These are phyloP conservation scores for Fusarium tupiense DNA, from an alignment of 2,329 filamentous ascomycete species.

Conservation along the genomic window DNA sequence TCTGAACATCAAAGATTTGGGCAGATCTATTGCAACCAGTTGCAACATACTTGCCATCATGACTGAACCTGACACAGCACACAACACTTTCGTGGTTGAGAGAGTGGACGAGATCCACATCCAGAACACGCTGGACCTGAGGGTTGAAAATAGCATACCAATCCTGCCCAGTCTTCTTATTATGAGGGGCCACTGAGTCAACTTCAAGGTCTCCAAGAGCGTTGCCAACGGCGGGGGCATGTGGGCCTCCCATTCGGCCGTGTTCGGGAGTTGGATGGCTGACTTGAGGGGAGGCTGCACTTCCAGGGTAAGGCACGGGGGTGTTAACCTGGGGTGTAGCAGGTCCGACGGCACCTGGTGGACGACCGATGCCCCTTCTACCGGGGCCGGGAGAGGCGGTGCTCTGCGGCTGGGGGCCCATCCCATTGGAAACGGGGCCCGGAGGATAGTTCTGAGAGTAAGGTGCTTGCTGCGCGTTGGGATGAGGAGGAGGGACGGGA, in stretches of 20 bases:
- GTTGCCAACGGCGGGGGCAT: slow-evolving; percentile 62
- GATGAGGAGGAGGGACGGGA: slow-evolving; percentile 66
- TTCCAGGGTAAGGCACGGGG: slow-evolving; percentile 85
- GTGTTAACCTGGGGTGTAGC: slow-evolving; percentile 94
- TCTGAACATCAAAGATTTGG: slow-evolving; percentile 96
- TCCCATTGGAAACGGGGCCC: slow-evolving; percentile 71
- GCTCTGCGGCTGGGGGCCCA: slow-evolving; percentile 83
- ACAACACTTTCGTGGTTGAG: slow-evolving; percentile 95
- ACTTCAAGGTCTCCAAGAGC: slow-evolving; percentile 87
- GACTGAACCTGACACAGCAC: slow-evolving; percentile 96
- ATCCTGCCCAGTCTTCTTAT: slow-evolving; percentile 89
- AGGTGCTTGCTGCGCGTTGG: slow-evolving; percentile 73
- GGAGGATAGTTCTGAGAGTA: slow-evolving; percentile 77
- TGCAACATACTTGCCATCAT: slow-evolving; percentile 93
- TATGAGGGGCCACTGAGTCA: slow-evolving; percentile 82
- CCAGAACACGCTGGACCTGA: slow-evolving; percentile 84
- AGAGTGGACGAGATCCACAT: slow-evolving; percentile 94
- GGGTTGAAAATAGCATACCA: slow-evolving; percentile 99
- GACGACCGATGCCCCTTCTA: slow-evolving; percentile 75
- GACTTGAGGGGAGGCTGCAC: slow-evolving; percentile 84
- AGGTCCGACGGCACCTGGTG: slow-evolving; percentile 71
- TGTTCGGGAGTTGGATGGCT: slow-evolving; percentile 83
- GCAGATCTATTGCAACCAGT: slow-evolving; percentile 98
- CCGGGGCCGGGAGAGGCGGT: slow-evolving; percentile 88
- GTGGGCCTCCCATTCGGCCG: slow-evolving; percentile 62